phyloP scores from a whole-genome alignment of 2,329 filamentous ascomycete genomes.

The Penicillium corylophilum region DNA sequence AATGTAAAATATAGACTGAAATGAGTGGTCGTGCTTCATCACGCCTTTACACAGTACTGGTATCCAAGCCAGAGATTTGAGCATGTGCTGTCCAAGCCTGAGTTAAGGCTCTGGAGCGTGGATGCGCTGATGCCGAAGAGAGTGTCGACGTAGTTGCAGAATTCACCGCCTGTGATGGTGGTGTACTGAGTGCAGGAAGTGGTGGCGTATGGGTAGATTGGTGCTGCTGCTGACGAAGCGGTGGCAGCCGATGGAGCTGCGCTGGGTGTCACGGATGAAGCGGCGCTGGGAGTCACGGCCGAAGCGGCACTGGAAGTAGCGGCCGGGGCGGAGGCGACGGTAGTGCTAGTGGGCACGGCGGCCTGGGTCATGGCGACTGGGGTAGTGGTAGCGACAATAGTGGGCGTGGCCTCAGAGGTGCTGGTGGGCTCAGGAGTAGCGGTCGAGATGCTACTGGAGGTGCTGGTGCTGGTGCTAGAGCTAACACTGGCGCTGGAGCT shows the following conservation, averaged over 20 bases:
- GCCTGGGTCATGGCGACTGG: background rate
- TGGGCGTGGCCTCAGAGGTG: constrained; percentile 1
- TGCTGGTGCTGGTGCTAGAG: constrained; percentile 4
- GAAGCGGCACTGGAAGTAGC: constrained; percentile 19
- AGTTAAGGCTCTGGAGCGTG: constrained; percentile 27
- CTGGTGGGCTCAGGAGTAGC: constrained; percentile 1
- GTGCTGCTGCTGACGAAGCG: constrained; percentile 1
- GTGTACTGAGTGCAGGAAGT: constrained; percentile 23
- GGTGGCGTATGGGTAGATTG: constrained; percentile 23
- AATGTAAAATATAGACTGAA: background rate
- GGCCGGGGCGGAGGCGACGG: background rate
- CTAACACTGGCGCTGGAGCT: constrained; percentile 6
- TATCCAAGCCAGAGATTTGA: constrained; percentile 33
- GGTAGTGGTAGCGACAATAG: constrained; percentile 1
- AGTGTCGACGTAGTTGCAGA: constrained; percentile 24
- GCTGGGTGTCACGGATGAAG: background rate
- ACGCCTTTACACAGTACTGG: constrained; percentile 28
- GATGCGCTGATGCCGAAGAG: constrained; percentile 19
- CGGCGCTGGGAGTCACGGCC: constrained; percentile 1
- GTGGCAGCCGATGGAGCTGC: background rate
- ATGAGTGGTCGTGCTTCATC: background rate
- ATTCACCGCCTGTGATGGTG: constrained; percentile 24
- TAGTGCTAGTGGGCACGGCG: background rate
- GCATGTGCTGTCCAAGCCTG: constrained; percentile 28
- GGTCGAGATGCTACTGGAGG: background rate